A percentile compares a stretch with the other conserved stretches of the same genome.
Conservation (phyloP, 345 rosid species). For the Eucalyptus globulus region DNA sequence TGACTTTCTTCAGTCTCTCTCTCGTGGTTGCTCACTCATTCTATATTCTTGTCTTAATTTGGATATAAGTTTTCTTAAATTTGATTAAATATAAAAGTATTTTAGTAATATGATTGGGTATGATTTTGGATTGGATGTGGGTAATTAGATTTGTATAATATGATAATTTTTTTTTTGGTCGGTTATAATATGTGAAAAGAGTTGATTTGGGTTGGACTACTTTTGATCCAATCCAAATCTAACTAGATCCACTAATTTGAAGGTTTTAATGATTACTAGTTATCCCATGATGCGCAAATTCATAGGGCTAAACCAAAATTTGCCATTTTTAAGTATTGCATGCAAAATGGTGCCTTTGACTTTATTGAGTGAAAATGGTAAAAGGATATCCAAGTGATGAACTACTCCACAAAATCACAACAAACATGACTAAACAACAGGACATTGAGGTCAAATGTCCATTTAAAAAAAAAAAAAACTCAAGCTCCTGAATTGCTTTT, state of each 20-base stretch:
- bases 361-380: neutral
- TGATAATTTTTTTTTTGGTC: too few relatives aligned
- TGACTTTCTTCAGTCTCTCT: too few relatives aligned
- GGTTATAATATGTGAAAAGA: too few relatives aligned
- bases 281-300: neutral
- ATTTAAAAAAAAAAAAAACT: neutral
- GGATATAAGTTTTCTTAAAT: neutral
- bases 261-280: too few relatives aligned
- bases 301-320: neutral
- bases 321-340: neutral
- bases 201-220: too few relatives aligned
- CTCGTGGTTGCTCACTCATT: neutral
- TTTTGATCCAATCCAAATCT: too few relatives aligned
- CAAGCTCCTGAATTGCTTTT: neutral
- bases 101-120: too few relatives aligned
- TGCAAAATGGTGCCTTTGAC: neutral
- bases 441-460: neutral
- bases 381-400: neutral
- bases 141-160: too few relatives aligned
- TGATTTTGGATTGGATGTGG: neutral
- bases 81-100: too few relatives aligned
- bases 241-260: too few relatives aligned
- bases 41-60: too few relatives aligned
- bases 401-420: neutral
- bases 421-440: neutral